Evolutionary conservation across 805 yeast species (phyloP), one percentile per base, ranked within the genome.

Genomic region (Kazachstania africana): DNA sequence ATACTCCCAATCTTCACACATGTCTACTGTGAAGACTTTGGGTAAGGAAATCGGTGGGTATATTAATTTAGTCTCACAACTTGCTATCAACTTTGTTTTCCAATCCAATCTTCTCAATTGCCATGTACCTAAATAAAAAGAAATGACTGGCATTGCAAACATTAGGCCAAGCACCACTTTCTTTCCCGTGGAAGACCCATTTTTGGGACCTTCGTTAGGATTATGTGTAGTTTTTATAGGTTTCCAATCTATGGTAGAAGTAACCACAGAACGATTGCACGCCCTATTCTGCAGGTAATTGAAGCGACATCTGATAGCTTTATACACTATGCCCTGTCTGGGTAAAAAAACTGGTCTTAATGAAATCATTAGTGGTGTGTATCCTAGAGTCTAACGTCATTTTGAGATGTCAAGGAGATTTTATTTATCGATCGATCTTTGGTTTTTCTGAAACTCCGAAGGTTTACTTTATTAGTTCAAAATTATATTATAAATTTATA

Each of bases 41-140:
- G 96, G 96, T 20, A 88, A 57, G 4, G 77, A 77, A 15, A 77
- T 59, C 0, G 95, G 79, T 3, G 76, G 75, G 35, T 71, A 70
- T 0, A 87, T 75, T 43, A 91, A 59, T 40, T 87, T 63, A 46
- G 82, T 84, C 53, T 91, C 96, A 47, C 88, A 76, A 14, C 70
- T 68, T 3, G 93, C 78, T 38, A 91, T 79, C 38, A 91, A 64
- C 38, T 76, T 71, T 16, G 75, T 79, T 54, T 91, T 91, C 98
- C 98, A 91, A 37, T 71, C 65, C 30, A 91, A 60, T 41, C 98
- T 66, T 44, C 72, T 64, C 28, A 82, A 74, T 60, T 91, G 98
- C 98, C 98, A 91, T 34, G 85, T 70, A 2, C 97, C 98, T 27
- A 91, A 60, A 28, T 75, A 77, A 51, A 88, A 81, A 8, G 95